These are phyloP conservation scores for Solanum arcanum DNA, from an alignment of 257 asterid species.

Conservation along the genomic window DNA sequence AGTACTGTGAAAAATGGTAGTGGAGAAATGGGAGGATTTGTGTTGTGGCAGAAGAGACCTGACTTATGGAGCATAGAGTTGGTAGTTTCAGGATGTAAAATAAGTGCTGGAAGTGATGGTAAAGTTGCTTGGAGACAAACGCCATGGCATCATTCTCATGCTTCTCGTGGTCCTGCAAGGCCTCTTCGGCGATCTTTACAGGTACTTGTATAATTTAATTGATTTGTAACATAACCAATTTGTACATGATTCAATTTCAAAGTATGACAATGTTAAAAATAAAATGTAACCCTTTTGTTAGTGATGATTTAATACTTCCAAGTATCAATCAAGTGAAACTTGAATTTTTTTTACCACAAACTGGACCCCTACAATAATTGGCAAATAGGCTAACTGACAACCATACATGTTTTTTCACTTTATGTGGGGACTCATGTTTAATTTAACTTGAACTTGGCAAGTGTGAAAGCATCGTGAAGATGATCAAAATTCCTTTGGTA, in stretches of 20 bases:
- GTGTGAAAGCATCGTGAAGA: neutral
- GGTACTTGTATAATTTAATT: neutral
- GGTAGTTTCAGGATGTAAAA: neutral
- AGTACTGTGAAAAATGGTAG: neutral
- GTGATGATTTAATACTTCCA: neutral
- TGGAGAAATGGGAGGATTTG: neutral
- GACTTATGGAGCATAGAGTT: neutral
- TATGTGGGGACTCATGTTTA: neutral
- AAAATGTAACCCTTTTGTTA: neutral
- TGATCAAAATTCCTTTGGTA: neutral
- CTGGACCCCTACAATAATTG: neutral
- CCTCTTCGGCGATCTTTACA: neutral
- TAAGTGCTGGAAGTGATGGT: neutral
- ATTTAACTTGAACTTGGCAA: neutral
- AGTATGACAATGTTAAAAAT: no score
- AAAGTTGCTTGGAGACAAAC: neutral
- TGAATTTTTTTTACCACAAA: neutral
- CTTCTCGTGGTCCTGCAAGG: neutral
- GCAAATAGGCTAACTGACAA: neutral
- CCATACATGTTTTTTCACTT: neutral
- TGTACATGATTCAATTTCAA: neutral
- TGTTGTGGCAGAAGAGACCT: neutral
- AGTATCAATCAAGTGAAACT: neutral
- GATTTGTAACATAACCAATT: no score
- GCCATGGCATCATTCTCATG: constrained; percentile 4